Evolutionary conservation across 1,284 basidiomycete genomes (phyloP), one percentile per base, ranked within the genome.

Genomic region (Abortiporus biennis): DNA sequence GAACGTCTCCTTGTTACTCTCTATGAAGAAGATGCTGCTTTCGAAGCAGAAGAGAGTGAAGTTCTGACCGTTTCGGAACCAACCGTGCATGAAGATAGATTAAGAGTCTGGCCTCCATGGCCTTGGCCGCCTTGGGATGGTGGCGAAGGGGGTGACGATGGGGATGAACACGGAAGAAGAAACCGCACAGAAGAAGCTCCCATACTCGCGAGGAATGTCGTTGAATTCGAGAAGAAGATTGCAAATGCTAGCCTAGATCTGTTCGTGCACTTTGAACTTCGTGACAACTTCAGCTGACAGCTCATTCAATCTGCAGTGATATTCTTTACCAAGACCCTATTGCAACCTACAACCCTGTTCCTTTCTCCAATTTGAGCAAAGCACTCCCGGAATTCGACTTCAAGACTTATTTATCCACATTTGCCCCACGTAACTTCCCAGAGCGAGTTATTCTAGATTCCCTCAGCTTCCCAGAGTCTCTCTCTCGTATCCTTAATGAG

Each of bases 281-380:
- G 9, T 8, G 9, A 29, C 27, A n/a, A 29, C n/a, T 29, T n/a
- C 9, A 23, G 21, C 43, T 22, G 40, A 21, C 37, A 38, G 2
- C 15, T 30, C 25, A 4, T 4, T 21, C 43, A 8, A 15, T 29
- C 16, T 40, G 16, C 50, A 81, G 80, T 24, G 84, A 86, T 51
- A 64, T 76, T 19, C 58, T 85, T 16, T 70, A 76, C 53, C 71
- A 89, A 69, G 75, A 98, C 58, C 95, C 94, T 0, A 69, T 91
- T 42, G 83, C 73, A 36, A 87, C 90, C 0, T 98, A 99, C 69
- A 97, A 99, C 62, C 92, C 92, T 2, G 73, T 76, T 35, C 65
- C 74, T 0, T 67, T 91, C 46, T 69, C 74, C 43, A 81, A 86
- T 41, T 70, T 95, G 39, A 78, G 82, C n/a, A 66, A 73, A 6